Base-by-base conservation (phyloP, 2,329 filamentous ascomycete species). In the Aureobasidium sp. region DNA sequence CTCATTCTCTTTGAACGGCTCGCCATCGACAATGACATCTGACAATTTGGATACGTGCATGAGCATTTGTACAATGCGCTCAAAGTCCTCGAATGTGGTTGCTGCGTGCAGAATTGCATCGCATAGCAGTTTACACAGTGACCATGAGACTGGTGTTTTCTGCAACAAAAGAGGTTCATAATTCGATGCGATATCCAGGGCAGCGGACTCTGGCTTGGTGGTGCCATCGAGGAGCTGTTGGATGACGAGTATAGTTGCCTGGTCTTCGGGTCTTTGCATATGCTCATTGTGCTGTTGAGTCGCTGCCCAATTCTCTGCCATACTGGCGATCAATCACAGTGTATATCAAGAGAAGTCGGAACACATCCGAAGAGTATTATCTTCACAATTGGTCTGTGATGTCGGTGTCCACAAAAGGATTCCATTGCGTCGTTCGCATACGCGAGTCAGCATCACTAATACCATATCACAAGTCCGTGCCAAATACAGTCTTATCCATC, bases 361-460 rank as follows among this genome's bases (percentile, higher is more conserved):
- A n/a, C n/a, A n/a, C n/a, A n/a, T n/a, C n/a, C n/a, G n/a, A n/a
- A 14, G n/a, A 34, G n/a, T 2, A 34, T 41, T 40, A 7, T 19
- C n/a, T 25, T 3, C 4, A 17, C 22, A 16, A 2, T 11, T 27
- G 7, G 16, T 21, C 27, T 32, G 27, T 21, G 17, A 22, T 10
- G 12, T 32, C 34, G 45, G 45, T 38, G 45, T 38, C 34, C 19
- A 22, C 37, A 38, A 29, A 38, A 38, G 24, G 45, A 39, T 38
- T 47, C 30, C 42, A 35, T 34, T 35, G 21, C 42, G 42, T 47
- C 42, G 35, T 47, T 14, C 14, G 5, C 2, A 34, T 17, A 47
- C 21, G 35, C 14, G 30, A 47, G 42, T 47, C 30, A 35, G 42
- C 25, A n/a, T 35, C n/a, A n/a, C 5, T 47, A 19, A n/a, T n/a